Percentiles rank a stretch among this genome's conserved stretches.
phyloP scores from a whole-genome alignment of 352 stramenopile genomes.

The Salisapilia sapeloensis region DNA sequence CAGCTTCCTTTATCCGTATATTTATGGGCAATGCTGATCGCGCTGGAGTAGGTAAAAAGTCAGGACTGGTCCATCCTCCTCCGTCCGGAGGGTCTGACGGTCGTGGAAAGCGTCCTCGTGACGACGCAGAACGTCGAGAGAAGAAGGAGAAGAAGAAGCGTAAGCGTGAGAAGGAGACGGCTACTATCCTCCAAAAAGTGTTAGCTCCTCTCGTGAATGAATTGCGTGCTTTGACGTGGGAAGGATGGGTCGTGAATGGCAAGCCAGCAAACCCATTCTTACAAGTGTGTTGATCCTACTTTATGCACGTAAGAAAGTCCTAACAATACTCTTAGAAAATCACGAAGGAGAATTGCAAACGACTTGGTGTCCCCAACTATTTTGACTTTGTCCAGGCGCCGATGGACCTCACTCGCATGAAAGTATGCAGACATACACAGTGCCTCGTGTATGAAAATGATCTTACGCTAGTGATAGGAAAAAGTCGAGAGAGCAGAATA shows the following conservation, averaged over 20 bases:
- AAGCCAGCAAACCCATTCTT: constrained; percentile 68
- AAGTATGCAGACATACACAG: no score
- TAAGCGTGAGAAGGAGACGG: constrained; percentile 62
- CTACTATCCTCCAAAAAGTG: constrained; percentile 48
- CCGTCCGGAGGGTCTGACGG: constrained; percentile 15
- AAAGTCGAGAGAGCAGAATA: constrained; percentile 67
- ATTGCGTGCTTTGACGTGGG: constrained; percentile 49
- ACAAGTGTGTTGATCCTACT: constrained; percentile 8
- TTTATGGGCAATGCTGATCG: constrained; percentile 2
- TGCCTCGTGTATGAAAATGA: not conserved
- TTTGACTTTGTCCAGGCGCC: constrained; percentile 71
- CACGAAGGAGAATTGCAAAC: constrained; percentile 73
- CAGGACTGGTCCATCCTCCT: constrained; percentile 47
- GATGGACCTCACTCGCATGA: constrained; percentile 76
- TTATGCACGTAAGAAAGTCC: not conserved
- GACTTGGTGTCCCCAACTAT: constrained; percentile 65
- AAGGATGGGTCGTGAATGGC: constrained; percentile 48
- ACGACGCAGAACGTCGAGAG: constrained; percentile 61
- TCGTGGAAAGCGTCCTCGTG: constrained; percentile 34
- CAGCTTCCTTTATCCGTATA: constrained; percentile 27
- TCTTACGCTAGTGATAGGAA: constrained; percentile 12
- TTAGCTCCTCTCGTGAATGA: constrained; percentile 46
- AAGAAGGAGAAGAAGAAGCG: constrained; percentile 79
- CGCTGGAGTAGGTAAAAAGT: constrained; percentile 9
- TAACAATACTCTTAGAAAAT: constrained; percentile 24